Evolutionary conservation across 2,329 filamentous ascomycete genomes (phyloP).

Genomic region (Chaetomiaceae sp.): DNA sequence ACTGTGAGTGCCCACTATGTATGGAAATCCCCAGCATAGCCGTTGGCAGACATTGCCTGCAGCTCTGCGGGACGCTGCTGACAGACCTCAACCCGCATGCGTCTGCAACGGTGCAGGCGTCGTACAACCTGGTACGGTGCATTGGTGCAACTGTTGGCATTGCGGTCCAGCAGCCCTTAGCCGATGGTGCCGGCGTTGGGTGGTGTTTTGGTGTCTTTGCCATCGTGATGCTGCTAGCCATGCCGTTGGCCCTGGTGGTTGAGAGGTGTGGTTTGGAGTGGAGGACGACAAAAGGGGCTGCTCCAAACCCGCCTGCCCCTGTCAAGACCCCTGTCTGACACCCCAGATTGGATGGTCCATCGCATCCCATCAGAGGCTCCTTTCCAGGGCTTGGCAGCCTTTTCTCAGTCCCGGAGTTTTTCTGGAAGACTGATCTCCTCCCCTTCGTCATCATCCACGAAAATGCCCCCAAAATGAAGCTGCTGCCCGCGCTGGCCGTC

Average conservation of each 20-base stretch:
- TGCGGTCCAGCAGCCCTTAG: neutral
- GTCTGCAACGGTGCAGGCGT: neutral
- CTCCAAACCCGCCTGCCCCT: too few relatives aligned
- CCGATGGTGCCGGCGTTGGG: neutral
- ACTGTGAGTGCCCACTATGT: too few relatives aligned
- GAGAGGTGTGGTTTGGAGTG: neutral
- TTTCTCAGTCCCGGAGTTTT: neutral
- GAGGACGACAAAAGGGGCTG: neutral
- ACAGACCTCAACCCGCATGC: neutral
- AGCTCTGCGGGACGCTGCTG: neutral
- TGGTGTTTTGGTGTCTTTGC: neutral
- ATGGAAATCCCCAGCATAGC: too few relatives aligned
- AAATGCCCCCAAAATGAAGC: constrained; percentile 3
- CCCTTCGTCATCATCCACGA: neutral
- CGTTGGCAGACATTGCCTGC: too few relatives aligned
- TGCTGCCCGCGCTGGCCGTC: constrained; percentile 2
- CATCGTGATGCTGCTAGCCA: neutral
- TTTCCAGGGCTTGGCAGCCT: neutral
- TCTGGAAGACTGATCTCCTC: neutral
- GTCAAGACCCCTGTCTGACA: neutral
- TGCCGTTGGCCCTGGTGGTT: neutral
- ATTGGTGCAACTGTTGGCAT: neutral
- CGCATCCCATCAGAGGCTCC: too few relatives aligned
- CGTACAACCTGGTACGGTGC: neutral
- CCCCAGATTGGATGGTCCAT: too few relatives aligned